Percentiles rank a stretch among this genome's conserved stretches.
These are phyloP conservation scores for Bipolaris bicolor DNA, from an alignment of 2,329 filamentous ascomycete genomes.

Conservation along the genomic window DNA sequence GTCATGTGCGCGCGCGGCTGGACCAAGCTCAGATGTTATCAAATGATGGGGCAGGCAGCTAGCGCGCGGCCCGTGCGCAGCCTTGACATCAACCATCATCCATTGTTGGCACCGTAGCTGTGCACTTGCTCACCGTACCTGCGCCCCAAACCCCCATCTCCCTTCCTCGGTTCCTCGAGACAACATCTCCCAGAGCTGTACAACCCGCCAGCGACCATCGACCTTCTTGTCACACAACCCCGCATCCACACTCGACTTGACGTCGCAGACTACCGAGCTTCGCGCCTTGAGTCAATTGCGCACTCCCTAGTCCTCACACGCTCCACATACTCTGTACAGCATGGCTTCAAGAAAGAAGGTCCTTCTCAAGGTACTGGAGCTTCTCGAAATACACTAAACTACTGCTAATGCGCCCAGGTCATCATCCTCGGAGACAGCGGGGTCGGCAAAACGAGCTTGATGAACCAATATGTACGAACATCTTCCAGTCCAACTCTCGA, in stretches of 20 bases:
- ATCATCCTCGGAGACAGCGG: conserved; percentile 99
- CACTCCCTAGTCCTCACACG: conserved; percentile 7
- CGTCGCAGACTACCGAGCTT: conserved; percentile 10
- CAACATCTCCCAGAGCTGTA: background rate
- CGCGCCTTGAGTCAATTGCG: conserved; percentile 13
- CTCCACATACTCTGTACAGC: conserved; percentile 15
- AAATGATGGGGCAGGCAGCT: conserved; percentile 8
- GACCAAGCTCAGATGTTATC: conserved; percentile 7
- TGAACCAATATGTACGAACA: conserved; percentile 98
- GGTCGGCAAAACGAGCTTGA: conserved; percentile 98
- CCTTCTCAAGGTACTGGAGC: conserved; percentile 74
- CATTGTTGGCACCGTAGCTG: conserved; percentile 11
- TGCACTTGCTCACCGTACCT: conserved; percentile 13
- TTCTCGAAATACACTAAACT: background rate
- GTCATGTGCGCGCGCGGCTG: conserved; percentile 11
- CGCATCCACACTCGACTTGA: conserved; percentile 7
- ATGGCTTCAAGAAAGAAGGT: conserved; percentile 73
- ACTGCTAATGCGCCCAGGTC: conserved; percentile 64
- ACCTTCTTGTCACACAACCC: background rate
- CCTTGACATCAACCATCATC: conserved; percentile 18
- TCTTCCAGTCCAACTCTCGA: background rate
- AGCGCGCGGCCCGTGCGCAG: conserved; percentile 11
- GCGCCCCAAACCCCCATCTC: conserved; percentile 3
- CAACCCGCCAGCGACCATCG: background rate
- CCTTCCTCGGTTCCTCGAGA: background rate